Conservation (phyloP, 108 stramenopile genomes). For the Nitzschia sp. region DNA sequence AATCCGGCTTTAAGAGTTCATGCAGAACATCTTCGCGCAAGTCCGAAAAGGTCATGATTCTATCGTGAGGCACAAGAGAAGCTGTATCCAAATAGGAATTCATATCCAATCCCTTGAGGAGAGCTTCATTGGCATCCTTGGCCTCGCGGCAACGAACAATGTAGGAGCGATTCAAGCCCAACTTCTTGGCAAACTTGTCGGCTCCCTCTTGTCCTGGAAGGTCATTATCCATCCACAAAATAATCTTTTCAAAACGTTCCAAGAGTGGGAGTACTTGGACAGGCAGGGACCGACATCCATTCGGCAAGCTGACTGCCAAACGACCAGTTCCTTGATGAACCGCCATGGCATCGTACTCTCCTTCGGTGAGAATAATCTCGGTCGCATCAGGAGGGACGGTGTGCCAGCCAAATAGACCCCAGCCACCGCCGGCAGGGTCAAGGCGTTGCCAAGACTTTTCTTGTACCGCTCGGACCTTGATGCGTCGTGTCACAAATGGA, state of each 20-base stretch:
- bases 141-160: constrained; percentile 56
- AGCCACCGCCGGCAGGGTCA: constrained; percentile 85
- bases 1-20: constrained; percentile 79
- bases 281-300: constrained; percentile 90
- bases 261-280: constrained; percentile 84
- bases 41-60: constrained; percentile 76
- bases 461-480: constrained; percentile 81
- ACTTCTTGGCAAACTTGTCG: constrained; percentile 84
- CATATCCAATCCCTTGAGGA: constrained; percentile 72
- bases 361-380: constrained; percentile 92
- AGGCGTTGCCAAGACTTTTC: constrained; percentile 80
- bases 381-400: constrained; percentile 73
- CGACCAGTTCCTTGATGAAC: constrained; percentile 91
- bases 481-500: constrained; percentile 65
- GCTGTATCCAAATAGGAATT: constrained; percentile 62
- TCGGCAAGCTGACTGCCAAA: constrained; percentile 83
- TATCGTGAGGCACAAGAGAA: constrained; percentile 63
- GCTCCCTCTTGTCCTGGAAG: constrained; percentile 84
- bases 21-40: constrained; percentile 72
- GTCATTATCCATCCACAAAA: constrained; percentile 97
- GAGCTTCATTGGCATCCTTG: constrained; percentile 98
- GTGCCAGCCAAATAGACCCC: constrained; percentile 96
- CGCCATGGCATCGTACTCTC: constrained; percentile 99
- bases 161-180: constrained; percentile 79
- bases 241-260: constrained; percentile 89